phyloP scores from a whole-genome alignment of 108 stramenopile genomes.

The Fistulifera solaris region DNA sequence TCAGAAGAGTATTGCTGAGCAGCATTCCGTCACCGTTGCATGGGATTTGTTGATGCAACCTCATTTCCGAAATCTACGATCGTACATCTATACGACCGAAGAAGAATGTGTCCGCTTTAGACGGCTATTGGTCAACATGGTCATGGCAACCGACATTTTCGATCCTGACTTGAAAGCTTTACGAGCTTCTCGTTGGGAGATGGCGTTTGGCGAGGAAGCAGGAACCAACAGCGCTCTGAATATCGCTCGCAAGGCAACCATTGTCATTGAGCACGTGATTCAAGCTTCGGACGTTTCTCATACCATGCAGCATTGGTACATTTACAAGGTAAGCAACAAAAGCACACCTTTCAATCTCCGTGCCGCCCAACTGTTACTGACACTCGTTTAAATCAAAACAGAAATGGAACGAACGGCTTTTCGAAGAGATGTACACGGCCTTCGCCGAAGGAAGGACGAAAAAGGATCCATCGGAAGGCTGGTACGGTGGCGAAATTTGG shows the following conservation, averaged over 20 bases:
- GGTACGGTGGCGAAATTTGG: slow-evolving; percentile 24
- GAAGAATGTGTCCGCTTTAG: slow-evolving; percentile 4
- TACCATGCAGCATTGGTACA: slow-evolving; percentile 37
- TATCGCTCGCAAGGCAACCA: slow-evolving; percentile 30
- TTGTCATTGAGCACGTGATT: slow-evolving; percentile 41
- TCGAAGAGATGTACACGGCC: slow-evolving; percentile 19
- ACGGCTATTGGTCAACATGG: slow-evolving; percentile 8
- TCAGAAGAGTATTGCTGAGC: slow-evolving; percentile 10
- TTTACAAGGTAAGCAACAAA: slow-evolving; percentile 1
- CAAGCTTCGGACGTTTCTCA: slow-evolving; percentile 43
- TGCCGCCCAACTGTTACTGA: background rate
- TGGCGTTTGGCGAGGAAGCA: slow-evolving; percentile 3
- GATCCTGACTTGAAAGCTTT: slow-evolving; percentile 6
- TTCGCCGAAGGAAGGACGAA: slow-evolving; percentile 16
- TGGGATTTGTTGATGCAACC: slow-evolving; percentile 4
- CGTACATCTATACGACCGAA: slow-evolving; percentile 3
- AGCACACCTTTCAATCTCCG: background rate
- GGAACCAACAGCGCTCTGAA: background rate
- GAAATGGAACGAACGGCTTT: slow-evolving; percentile 32
- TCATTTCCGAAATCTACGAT: background rate
- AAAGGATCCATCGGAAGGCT: slow-evolving; percentile 9
- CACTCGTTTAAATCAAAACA: background rate
- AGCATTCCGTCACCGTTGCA: slow-evolving; percentile 6
- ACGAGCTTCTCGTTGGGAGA: slow-evolving; percentile 11
- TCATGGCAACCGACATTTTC: slow-evolving; percentile 15